Base-by-base conservation (phyloP, 2,329 filamentous ascomycete species). In the Diaporthe eres region DNA sequence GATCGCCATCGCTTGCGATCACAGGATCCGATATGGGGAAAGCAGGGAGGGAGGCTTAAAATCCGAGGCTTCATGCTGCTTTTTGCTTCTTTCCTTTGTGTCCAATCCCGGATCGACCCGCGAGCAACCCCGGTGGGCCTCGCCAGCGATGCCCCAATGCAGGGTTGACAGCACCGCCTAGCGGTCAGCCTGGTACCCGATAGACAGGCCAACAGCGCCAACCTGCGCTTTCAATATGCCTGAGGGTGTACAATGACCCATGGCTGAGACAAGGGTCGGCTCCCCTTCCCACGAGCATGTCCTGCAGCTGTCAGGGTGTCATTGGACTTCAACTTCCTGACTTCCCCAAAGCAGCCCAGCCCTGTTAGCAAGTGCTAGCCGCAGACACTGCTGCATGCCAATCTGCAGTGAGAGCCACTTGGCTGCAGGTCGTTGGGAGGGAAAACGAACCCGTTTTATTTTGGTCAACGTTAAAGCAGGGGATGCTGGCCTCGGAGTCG, bases 341-440 rank as follows among this genome's bases (percentile, higher is more conserved):
- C 28, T 68, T 68, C 49, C 37, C 34, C 65, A 55, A 70, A 22
- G 49, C 65, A 55, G 44, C 44, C 44, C 55, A 9, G 42, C n/a
- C 51, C 57, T 28, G 44, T 34, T 49, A 72, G 39, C 42, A 51
- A 55, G 34, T 55, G 49, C 49, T 63, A 73, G 58, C 58, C 71
- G 47, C 55, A 63, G 58, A 10, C 37, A n/a, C 34, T 22, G 57
- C 58, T 73, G 58, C 71, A 73, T 57, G 47, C 60, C 71, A 73
- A 73, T 65, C 58, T 65, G 71, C 71, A 65, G 58, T 73, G n/a
- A 67, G 47, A 73, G 71, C 58, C 71, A 73, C 37, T 60, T 73
- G 71, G 58, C 61, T 61, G 71, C 58, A 55, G 71, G 49, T 47
- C 71, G 51, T 57, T 73, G 47, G 61, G 47, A 61, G 60, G 37